Conservation (phyloP, 306 rosid genomes). For the Prunus salicina region DNA sequence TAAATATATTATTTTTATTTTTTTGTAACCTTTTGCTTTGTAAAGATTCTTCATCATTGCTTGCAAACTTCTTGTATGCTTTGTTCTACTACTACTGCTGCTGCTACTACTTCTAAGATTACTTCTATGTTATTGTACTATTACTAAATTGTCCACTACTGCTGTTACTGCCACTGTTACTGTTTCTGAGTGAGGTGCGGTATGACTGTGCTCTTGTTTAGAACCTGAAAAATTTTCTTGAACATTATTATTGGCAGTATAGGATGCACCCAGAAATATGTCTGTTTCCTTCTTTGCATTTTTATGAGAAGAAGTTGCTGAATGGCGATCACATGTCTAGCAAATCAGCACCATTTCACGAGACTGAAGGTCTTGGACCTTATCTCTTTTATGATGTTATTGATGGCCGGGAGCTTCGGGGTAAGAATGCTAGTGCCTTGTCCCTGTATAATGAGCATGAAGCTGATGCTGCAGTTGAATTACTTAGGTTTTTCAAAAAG, state of each 20-base stretch:
- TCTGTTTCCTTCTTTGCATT: conserved; percentile 85
- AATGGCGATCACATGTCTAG: conserved; percentile 68
- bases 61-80: not conserved
- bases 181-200: conserved; percentile 14
- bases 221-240: conserved; percentile 23
- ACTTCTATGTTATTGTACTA: not conserved
- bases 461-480: conserved; percentile 87
- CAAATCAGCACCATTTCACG: conserved; percentile 79
- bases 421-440: conserved; percentile 68
- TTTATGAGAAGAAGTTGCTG: conserved; percentile 78
- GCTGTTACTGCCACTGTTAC: not conserved
- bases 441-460: conserved; percentile 90
- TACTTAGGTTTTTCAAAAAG: conserved; percentile 63
- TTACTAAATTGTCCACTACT: not conserved
- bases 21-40: not conserved
- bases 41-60: not conserved
- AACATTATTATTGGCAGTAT: conserved; percentile 61
- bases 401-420: conserved; percentile 74
- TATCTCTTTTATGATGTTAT: conserved; percentile 75
- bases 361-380: conserved; percentile 75
- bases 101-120: not conserved
- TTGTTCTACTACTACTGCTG: not conserved
- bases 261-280: conserved; percentile 98
- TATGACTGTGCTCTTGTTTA: conserved; percentile 5
- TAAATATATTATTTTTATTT: not conserved